Conservation (phyloP, 2,329 filamentous ascomycete species). For the Didymosphaeria variabile region DNA sequence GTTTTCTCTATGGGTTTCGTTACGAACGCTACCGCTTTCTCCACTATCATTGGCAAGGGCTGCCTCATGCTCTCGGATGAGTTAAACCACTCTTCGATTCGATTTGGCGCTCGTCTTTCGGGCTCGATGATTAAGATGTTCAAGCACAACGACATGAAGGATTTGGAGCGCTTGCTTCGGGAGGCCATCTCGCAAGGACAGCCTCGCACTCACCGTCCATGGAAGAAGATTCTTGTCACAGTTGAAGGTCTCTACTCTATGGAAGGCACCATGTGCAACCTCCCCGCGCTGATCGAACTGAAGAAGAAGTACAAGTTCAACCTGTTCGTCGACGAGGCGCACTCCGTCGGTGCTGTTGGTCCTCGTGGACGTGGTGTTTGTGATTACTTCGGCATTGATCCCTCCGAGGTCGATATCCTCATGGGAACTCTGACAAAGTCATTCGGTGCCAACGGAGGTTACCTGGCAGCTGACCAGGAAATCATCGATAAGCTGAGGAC, state of each 20-base stretch:
- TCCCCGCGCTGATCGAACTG: constrained; percentile 85
- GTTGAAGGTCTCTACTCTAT: constrained; percentile 98
- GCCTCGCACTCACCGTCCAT: constrained; percentile 95
- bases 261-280: constrained; percentile 98
- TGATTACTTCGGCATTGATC: constrained; percentile 94
- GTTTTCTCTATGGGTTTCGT: constrained; percentile 99
- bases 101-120: constrained; percentile 91
- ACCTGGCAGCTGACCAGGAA: constrained; percentile 86
- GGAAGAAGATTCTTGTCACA: constrained; percentile 98
- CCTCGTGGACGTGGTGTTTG: constrained; percentile 91
- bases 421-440: constrained; percentile 99
- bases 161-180: constrained; percentile 85
- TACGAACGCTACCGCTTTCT: constrained; percentile 93
- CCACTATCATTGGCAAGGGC: constrained; percentile 89
- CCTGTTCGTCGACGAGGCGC: constrained; percentile 94
- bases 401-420: constrained; percentile 87
- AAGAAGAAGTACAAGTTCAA: constrained; percentile 98
- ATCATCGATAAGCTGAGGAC: constrained; percentile 92
- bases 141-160: constrained; percentile 95
- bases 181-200: constrained; percentile 97
- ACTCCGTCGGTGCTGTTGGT: constrained; percentile 92
- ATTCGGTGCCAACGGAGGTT: constrained; percentile 97
- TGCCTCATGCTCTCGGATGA: constrained; percentile 96
- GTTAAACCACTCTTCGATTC: constrained; percentile 96
- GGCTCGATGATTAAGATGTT: constrained; percentile 95